Conservation (phyloP, 1,139 yeast genomes). For the Arxiozyma bovina region DNA sequence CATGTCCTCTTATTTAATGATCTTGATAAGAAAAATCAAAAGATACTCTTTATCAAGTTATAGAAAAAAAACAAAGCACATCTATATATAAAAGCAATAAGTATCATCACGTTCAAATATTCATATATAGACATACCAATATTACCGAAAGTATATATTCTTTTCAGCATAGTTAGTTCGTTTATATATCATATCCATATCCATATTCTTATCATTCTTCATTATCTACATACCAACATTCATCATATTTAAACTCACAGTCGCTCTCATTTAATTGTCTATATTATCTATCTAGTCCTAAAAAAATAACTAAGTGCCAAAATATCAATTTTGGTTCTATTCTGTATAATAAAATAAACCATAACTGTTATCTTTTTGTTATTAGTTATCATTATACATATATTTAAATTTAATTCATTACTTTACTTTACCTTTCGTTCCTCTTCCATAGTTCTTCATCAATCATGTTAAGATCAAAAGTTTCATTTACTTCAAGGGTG, state of each 20-base stretch:
- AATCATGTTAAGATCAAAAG: constrained; percentile 3
- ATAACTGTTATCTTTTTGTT: no score
- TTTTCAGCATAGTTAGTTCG: background rate
- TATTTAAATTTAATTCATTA: background rate
- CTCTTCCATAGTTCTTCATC: background rate
- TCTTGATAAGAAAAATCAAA: background rate
- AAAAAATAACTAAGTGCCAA: no score
- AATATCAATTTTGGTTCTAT: background rate
- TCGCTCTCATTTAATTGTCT: background rate
- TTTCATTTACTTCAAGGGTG: background rate
- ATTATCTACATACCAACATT: background rate
- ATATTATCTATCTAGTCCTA: no score
- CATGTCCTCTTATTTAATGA: background rate
- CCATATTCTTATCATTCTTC: background rate
- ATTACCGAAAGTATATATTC: no score
- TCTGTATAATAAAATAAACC: background rate
- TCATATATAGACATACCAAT: no score
- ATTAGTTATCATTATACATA: no score
- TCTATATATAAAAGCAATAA: no score
- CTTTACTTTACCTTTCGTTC: background rate
- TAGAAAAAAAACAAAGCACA: background rate
- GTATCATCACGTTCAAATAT: no score
- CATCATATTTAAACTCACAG: background rate
- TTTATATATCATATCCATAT: background rate
- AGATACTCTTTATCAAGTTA: background rate